These are phyloP conservation scores for Macrocybe gigantea DNA, from an alignment of 768 basidiomycete species.

Conservation along the genomic window DNA sequence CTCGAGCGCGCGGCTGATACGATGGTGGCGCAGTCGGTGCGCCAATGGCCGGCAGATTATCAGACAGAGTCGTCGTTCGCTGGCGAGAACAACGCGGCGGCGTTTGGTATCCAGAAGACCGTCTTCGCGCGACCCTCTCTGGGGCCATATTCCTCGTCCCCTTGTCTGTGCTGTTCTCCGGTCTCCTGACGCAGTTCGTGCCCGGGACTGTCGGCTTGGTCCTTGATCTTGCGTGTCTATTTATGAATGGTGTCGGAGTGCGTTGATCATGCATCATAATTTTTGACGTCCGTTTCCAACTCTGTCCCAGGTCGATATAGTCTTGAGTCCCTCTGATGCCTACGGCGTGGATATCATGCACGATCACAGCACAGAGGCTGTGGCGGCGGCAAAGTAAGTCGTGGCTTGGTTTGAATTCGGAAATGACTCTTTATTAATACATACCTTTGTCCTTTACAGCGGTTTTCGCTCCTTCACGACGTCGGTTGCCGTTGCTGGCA, in stretches of 20 bases:
- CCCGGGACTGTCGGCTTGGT: slow-evolving; percentile 42
- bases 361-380: slow-evolving; percentile 54
- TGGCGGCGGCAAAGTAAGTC: slow-evolving; percentile 50
- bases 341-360: slow-evolving; percentile 61
- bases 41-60: slow-evolving; percentile 50
- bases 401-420: neutral
- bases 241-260: slow-evolving; percentile 62
- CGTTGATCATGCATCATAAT: slow-evolving; percentile 10
- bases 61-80: slow-evolving; percentile 44
- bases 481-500: slow-evolving; percentile 34
- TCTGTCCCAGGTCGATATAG: slow-evolving; percentile 43
- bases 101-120: slow-evolving; percentile 64
- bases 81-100: slow-evolving; percentile 48
- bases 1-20: neutral
- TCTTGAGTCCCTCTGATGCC: slow-evolving; percentile 47
- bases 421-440: neutral
- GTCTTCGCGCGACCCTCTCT: slow-evolving; percentile 46
- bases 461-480: slow-evolving; percentile 41
- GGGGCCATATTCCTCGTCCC: slow-evolving; percentile 48
- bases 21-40: slow-evolving; percentile 42
- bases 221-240: slow-evolving; percentile 49
- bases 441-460: slow-evolving; percentile 18
- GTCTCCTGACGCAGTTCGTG: slow-evolving; percentile 47
- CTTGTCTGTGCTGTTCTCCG: slow-evolving; percentile 40
- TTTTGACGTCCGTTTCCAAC: neutral